A percentile compares a stretch with the other conserved stretches of the same genome.
Conservation (phyloP, 1,284 basidiomycete species). For the Ceratobasidium sp. region DNA sequence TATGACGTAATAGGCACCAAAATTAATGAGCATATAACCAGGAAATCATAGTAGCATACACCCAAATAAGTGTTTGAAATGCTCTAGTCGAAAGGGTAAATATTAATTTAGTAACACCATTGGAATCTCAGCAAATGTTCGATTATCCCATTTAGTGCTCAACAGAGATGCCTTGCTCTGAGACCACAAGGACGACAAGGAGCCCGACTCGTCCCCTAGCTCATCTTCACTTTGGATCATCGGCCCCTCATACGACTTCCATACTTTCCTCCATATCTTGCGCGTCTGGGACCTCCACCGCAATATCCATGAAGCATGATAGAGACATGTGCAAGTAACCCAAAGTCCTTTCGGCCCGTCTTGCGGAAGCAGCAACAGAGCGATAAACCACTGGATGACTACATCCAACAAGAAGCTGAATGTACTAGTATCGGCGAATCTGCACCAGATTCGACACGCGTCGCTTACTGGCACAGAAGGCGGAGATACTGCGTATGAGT, state of each 20-base stretch:
- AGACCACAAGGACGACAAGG: slow-evolving; percentile 5
- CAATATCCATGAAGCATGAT: not conserved
- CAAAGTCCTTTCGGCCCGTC: slow-evolving; percentile 8
- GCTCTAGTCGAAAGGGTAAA: too few species aligned
- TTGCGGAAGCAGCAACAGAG: slow-evolving; percentile 1
- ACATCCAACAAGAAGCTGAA: slow-evolving; percentile 30
- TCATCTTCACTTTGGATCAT: slow-evolving; percentile 11
- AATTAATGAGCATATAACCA: not conserved
- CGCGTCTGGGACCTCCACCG: not conserved
- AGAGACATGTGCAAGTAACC: not conserved
- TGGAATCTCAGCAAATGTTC: not conserved
- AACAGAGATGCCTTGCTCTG: slow-evolving; percentile 11
- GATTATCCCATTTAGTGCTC: not conserved
- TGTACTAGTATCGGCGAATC: not conserved
- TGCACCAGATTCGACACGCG: not conserved
- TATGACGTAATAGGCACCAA: not conserved
- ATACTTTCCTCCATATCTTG: slow-evolving; percentile 21
- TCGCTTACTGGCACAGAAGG: not conserved
- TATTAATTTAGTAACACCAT: not conserved
- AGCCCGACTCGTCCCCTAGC: slow-evolving; percentile 7
- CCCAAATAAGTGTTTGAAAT: not conserved
- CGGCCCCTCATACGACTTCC: slow-evolving; percentile 16
- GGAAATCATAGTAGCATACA: not conserved
- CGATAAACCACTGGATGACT: slow-evolving; percentile 25
- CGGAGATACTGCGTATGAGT: slow-evolving; percentile 16